Evolutionary conservation across 1,284 basidiomycete species (phyloP).

Genomic region (Malassezia sp.): DNA sequence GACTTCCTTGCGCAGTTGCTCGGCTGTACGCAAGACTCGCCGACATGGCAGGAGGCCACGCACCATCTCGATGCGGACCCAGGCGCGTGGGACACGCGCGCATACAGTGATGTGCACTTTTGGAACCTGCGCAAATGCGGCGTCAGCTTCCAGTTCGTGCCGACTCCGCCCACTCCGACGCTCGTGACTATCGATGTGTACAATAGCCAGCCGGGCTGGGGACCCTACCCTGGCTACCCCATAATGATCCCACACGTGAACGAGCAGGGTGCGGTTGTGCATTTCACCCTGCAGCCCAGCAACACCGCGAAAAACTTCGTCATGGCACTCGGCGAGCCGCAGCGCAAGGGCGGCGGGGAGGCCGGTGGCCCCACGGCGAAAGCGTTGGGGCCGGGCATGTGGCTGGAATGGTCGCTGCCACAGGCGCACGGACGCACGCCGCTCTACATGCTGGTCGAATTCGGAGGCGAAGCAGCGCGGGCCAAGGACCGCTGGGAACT

Average conservation of each 20-base stretch:
- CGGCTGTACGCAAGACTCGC: not conserved
- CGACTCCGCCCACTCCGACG: not conserved
- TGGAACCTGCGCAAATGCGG: conserved; percentile 1
- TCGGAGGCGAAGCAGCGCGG: conserved; percentile 1
- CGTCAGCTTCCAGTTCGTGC: conserved; percentile 10
- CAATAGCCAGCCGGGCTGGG: conserved; percentile 10
- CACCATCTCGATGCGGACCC: no score
- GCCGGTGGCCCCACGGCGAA: not conserved
- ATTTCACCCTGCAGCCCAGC: not conserved
- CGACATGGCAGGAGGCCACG: not conserved
- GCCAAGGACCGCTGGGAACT: conserved; percentile 8
- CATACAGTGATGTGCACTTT: conserved; percentile 5
- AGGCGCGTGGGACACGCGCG: no score
- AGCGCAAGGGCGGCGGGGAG: conserved; percentile 10
- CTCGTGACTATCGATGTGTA: conserved; percentile 9
- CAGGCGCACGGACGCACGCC: not conserved
- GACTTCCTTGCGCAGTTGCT: no score
- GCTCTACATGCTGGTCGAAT: conserved; percentile 4
- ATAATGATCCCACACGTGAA: not conserved
- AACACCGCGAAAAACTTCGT: conserved; percentile 6
- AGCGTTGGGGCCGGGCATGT: conserved; percentile 7
- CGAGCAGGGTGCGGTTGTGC: no score
- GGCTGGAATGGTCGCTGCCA: conserved; percentile 6
- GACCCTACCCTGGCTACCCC: conserved; percentile 1
- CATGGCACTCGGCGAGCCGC: conserved; percentile 6